Evolutionary conservation across 768 basidiomycete species (phyloP).

Genomic region (Rhizopogon salebrosus): DNA sequence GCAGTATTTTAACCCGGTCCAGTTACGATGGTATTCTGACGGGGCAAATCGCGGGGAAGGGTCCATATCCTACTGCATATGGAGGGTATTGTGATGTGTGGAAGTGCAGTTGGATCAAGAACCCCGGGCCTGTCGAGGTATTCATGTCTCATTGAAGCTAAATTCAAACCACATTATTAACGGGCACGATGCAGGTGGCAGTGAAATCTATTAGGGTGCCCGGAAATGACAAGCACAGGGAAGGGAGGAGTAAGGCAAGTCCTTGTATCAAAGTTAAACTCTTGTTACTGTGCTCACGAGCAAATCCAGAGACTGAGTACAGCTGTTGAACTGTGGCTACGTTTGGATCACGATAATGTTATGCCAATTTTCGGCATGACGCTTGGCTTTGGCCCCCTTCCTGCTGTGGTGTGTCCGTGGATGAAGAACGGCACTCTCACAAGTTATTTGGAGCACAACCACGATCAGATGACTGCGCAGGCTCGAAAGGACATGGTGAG

Average conservation of each 20-base stretch:
- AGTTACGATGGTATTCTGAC: constrained; percentile 6
- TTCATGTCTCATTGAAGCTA: not conserved
- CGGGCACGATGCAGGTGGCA: constrained; percentile 14
- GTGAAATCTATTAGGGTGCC: constrained; percentile 19
- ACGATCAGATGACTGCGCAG: not conserved
- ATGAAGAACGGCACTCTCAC: constrained; percentile 20
- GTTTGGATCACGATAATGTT: constrained; percentile 17
- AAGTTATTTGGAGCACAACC: constrained; percentile 9
- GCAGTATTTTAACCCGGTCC: not conserved
- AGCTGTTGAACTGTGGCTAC: constrained; percentile 20
- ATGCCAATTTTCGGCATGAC: constrained; percentile 15
- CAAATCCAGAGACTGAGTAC: constrained; percentile 6
- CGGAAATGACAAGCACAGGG: constrained; percentile 1
- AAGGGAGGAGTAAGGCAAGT: constrained; percentile 13
- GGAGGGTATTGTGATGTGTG: constrained; percentile 8
- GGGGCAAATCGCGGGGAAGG: constrained; percentile 1
- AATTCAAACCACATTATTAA: not conserved
- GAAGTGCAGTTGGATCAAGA: constrained; percentile 15
- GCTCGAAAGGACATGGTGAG: constrained; percentile 14
- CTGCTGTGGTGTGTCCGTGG: constrained; percentile 22
- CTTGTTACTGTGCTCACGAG: not conserved
- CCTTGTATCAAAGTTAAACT: not conserved
- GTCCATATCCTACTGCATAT: constrained; percentile 1
- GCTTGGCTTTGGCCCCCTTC: constrained; percentile 16
- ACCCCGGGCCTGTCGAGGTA: constrained; percentile 2